These are phyloP conservation scores for Nakazawaea peltata DNA, from an alignment of 805 yeast species.

Conservation along the genomic window DNA sequence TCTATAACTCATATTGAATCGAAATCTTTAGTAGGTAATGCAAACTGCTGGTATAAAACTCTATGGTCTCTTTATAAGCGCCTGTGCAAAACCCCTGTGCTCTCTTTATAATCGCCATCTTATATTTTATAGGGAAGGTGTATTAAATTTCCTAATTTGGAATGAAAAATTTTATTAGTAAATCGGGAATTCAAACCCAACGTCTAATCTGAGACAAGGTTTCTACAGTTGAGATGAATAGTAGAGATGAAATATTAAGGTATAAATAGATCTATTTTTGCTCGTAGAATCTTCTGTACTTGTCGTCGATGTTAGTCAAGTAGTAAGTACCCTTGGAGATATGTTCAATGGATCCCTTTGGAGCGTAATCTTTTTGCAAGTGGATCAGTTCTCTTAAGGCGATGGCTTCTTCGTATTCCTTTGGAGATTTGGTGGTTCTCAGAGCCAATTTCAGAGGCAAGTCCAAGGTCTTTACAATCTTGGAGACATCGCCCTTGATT, in stretches of 20 bases:
- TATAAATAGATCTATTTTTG: conserved; percentile 2
- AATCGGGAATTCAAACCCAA: too few species aligned
- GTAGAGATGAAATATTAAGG: too few species aligned
- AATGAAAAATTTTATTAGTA: too few species aligned
- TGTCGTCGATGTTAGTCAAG: conserved; percentile 77
- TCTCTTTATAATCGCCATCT: too few species aligned
- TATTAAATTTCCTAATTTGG: too few species aligned
- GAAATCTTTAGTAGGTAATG: too few species aligned
- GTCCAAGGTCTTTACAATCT: conserved; percentile 57
- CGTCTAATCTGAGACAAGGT: too few species aligned
- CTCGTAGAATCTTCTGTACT: conserved; percentile 76
- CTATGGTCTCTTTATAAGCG: too few species aligned
- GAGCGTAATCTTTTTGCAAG: conserved; percentile 69
- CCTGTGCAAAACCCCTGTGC: too few species aligned
- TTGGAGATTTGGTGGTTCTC: conserved; percentile 66
- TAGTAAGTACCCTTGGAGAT: conserved; percentile 76
- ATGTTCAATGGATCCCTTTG: conserved; percentile 70
- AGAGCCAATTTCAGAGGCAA: conserved; percentile 57
- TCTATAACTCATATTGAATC: neutral
- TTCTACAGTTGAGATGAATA: too few species aligned
- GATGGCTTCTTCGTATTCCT: conserved; percentile 74
- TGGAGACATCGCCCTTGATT: conserved; percentile 73
- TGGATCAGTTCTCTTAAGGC: conserved; percentile 86
- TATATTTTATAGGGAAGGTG: too few species aligned
- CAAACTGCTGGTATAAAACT: too few species aligned